Evolutionary conservation across 1,139 yeast species (phyloP).

Genomic region (Candida albicans): DNA sequence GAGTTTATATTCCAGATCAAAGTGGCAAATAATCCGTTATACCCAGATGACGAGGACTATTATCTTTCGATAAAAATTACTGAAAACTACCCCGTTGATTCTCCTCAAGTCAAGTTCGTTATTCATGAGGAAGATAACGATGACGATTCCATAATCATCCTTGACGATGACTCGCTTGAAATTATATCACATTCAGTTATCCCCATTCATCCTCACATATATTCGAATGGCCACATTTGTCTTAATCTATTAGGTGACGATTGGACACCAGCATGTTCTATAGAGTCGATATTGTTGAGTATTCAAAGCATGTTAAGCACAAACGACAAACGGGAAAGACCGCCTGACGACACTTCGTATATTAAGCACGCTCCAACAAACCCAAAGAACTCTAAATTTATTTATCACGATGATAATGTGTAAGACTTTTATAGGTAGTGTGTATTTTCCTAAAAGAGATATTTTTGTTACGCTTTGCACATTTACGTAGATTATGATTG

Average conservation of each 20-base stretch:
- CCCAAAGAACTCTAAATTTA: constrained; percentile 52
- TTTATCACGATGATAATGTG: constrained; percentile 57
- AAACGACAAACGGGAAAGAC: constrained; percentile 47
- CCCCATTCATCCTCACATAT: constrained; percentile 73
- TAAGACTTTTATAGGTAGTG: constrained; percentile 6
- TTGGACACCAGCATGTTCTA: constrained; percentile 72
- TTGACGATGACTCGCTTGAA: constrained; percentile 13
- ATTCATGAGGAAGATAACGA: constrained; percentile 19
- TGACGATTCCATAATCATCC: neutral
- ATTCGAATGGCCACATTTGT: constrained; percentile 75
- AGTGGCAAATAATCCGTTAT: constrained; percentile 24
- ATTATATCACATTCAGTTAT: constrained; percentile 26
- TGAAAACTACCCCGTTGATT: constrained; percentile 58
- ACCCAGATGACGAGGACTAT: constrained; percentile 35
- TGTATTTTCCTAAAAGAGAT: no score
- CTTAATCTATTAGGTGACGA: constrained; percentile 61
- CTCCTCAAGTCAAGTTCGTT: constrained; percentile 62
- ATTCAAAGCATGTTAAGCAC: constrained; percentile 64
- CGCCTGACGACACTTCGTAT: constrained; percentile 55
- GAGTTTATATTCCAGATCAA: constrained; percentile 25
- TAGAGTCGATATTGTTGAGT: constrained; percentile 54
- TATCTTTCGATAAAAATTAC: constrained; percentile 40
- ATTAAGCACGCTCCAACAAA: constrained; percentile 53
- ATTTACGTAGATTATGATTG: no score
- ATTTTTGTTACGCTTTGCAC: no score